Percentiles rank a stretch among this genome's conserved stretches.
Conservation (phyloP, 805 yeast species). For the Lachancea thermotolerans region DNA sequence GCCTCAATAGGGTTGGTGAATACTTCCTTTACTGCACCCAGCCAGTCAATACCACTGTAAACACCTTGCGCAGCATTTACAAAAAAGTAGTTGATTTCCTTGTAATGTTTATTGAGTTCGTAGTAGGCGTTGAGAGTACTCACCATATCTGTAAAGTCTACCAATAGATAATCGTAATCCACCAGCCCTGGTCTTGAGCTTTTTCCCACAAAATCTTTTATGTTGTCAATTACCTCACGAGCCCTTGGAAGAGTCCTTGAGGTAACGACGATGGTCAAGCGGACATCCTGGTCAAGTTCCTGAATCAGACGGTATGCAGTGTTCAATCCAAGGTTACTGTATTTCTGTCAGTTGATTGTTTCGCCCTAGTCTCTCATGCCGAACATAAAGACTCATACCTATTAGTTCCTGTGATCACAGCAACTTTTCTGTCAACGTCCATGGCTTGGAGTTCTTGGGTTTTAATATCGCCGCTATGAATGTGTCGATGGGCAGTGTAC, state of each 20-base stretch:
- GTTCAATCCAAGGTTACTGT: conserved; percentile 73
- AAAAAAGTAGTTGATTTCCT: conserved; percentile 67
- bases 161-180: conserved; percentile 80
- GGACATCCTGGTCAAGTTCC: conserved; percentile 42
- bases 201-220: conserved; percentile 41
- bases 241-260: conserved; percentile 85
- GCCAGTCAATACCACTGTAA: conserved; percentile 82
- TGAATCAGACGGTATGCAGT: conserved; percentile 76
- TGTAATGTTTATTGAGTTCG: conserved; percentile 59
- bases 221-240: conserved; percentile 58
- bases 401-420: conserved; percentile 42
- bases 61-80: conserved; percentile 89
- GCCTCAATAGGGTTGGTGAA: conserved; percentile 63
- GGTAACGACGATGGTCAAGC: conserved; percentile 78
- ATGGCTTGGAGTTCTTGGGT: conserved; percentile 1
- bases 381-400: conserved; percentile 19
- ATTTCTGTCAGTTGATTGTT: background rate
- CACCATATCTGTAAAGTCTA: conserved; percentile 89
- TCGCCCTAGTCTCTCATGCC: background rate
- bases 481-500: no score
- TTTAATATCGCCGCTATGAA: background rate
- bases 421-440: conserved; percentile 29
- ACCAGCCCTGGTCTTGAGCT: conserved; percentile 47
- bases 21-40: conserved; percentile 65
- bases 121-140: conserved; percentile 69